Evolutionary conservation across 129 eudicot genomes (phyloP).

Genomic region (Cynara cardunculus): DNA sequence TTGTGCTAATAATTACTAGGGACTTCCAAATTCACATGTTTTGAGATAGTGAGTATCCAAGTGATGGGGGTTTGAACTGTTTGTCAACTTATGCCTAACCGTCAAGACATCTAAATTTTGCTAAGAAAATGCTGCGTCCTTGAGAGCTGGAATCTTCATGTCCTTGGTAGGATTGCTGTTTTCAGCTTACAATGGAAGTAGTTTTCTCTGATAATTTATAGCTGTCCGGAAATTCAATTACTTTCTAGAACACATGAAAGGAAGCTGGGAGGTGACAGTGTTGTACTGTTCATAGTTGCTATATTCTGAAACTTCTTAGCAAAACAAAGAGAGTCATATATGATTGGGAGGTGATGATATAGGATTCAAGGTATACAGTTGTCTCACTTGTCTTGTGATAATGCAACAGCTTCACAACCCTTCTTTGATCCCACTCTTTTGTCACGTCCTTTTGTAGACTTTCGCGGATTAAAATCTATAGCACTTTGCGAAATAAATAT

Average conservation of each 20-base stretch:
- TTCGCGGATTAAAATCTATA: not conserved
- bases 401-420: not conserved
- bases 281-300: not conserved
- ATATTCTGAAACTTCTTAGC: not conserved
- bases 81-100: not conserved
- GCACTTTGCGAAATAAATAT: not conserved
- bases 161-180: not conserved
- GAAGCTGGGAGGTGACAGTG: not conserved
- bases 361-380: not conserved
- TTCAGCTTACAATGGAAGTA: not conserved
- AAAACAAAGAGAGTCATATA: not conserved
- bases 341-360: not conserved
- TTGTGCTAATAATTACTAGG: not conserved
- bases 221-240: not conserved
- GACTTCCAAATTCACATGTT: not conserved
- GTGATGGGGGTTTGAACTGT: not conserved
- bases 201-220: not conserved
- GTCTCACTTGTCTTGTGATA: not conserved
- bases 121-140: not conserved
- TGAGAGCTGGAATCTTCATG: not conserved
- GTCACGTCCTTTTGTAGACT: not conserved
- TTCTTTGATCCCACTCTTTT: not conserved
- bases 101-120: not conserved
- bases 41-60: not conserved
- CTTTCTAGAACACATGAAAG: not conserved